Base-by-base conservation (phyloP, 352 stramenopile genomes). In the Pythium pectinolyticum region DNA sequence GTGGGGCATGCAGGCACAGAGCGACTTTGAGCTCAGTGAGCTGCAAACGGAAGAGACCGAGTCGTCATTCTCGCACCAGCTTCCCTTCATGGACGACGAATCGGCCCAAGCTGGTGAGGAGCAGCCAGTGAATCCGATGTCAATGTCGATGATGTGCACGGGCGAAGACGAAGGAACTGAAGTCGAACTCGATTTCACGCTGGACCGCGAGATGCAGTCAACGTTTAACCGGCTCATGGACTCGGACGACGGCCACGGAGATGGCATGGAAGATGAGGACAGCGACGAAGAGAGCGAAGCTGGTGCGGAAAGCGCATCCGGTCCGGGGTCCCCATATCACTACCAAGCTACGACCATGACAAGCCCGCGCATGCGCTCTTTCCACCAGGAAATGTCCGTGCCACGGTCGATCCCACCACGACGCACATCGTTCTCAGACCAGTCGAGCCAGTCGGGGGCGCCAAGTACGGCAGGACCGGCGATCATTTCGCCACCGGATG, bases 91-190 rank as follows among this genome's bases (percentile, higher is more conserved):
- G n/a, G 77, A 89, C 17, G 63, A 75, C 24, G 61, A 71, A n/a
- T 73, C 71, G 2, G 40, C 20, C 6, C 37, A 63, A 28, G 69
- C 75, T 47, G 63, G 45, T 10, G 37, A 74, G 0, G 28, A 71
- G 8, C 69, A 77, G n/a, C 31, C 70, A 17, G 41, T 60, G 14
- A 78, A 87, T 63, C 69, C 80, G 0, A 67, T 94, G 66, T 93
- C 84, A 0, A 92, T 95, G 84, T 95, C 86, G 11, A 86, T 95
- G 62, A 82, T 93, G 55, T 78, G 86, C 43, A 75, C 69, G 17
- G 84, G 80, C 17, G 81, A 81, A 27, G 81, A 90, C 27, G 67
- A 89, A 65, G 80, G 75, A 15, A 89, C 83, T 17, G 87, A 96
- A 58, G 73, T 96, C 22, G 82, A 94, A 59, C 67, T 96, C 4